These are phyloP conservation scores for Sporothrix brunneoviolacea DNA, from an alignment of 2,329 filamentous ascomycete species.

Conservation along the genomic window DNA sequence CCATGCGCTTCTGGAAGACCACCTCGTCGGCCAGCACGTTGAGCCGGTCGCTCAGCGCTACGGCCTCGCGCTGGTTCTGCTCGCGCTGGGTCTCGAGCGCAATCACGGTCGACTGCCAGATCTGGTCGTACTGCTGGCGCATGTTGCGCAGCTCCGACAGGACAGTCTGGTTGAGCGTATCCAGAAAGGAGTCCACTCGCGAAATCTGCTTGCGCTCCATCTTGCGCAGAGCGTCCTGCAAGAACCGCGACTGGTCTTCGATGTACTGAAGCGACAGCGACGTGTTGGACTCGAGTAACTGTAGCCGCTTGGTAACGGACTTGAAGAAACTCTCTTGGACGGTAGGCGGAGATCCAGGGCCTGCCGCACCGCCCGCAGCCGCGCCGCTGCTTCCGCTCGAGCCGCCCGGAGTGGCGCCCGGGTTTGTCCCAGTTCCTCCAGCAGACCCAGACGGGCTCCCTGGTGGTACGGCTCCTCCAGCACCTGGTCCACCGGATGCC, in stretches of 20 bases:
- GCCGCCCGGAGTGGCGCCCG: background rate
- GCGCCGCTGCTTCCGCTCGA: slow-evolving; percentile 26
- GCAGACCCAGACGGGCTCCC: background rate
- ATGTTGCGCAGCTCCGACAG: slow-evolving; percentile 71
- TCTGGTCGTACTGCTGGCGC: slow-evolving; percentile 83
- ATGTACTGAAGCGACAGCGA: slow-evolving; percentile 93
- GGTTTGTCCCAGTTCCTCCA: background rate
- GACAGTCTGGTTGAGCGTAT: slow-evolving; percentile 81
- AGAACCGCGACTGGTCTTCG: slow-evolving; percentile 85
- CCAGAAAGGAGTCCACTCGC: slow-evolving; percentile 77
- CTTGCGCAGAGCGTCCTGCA: slow-evolving; percentile 78
- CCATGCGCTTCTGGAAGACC: slow-evolving; percentile 80
- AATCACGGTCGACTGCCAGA: slow-evolving; percentile 93
- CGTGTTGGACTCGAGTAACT: slow-evolving; percentile 85
- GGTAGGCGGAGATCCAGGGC: slow-evolving; percentile 52
- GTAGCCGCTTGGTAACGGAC: slow-evolving; percentile 84
- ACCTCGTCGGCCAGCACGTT: slow-evolving; percentile 92
- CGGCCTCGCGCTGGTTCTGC: slow-evolving; percentile 73
- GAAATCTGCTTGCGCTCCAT: slow-evolving; percentile 80
- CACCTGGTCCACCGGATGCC: slow-evolving; percentile 12
- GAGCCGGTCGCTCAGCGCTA: slow-evolving; percentile 72
- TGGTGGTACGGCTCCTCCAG: background rate
- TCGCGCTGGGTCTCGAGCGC: slow-evolving; percentile 85
- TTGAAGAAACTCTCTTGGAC: slow-evolving; percentile 99
- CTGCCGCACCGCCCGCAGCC: slow-evolving; percentile 25